Percentiles rank a stretch among this genome's conserved stretches.
Conservation (phyloP, 345 rosid species). For the Anastatica hierochuntica region DNA sequence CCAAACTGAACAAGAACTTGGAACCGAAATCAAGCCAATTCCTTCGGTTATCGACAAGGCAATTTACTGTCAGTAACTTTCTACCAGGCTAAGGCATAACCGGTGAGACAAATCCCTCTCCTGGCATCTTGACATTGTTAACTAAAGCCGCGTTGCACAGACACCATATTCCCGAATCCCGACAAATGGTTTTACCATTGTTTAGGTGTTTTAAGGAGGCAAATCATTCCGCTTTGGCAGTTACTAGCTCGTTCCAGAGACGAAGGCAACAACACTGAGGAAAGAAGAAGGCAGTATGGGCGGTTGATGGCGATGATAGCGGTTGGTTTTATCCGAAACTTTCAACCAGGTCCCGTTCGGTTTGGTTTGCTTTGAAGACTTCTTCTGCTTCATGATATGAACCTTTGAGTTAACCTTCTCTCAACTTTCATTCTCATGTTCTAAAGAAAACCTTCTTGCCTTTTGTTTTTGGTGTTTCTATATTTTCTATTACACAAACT, state of each 20-base stretch:
- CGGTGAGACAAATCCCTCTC: conserved; percentile 10
- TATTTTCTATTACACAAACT: too few species aligned
- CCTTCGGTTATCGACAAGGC: conserved; percentile 95
- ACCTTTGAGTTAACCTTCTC: background rate
- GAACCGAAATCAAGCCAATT: conserved; percentile 97
- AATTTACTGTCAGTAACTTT: conserved; percentile 71
- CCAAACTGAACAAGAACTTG: conserved; percentile 98
- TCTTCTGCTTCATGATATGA: conserved; percentile 8
- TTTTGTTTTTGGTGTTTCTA: too few species aligned
- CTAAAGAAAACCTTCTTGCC: too few species aligned
- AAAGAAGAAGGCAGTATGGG: conserved; percentile 5
- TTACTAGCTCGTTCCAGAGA: conserved; percentile 11
- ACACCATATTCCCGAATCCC: background rate
- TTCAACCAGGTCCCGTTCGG: too few species aligned
- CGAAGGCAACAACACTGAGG: conserved; percentile 16
- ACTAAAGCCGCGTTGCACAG: background rate
- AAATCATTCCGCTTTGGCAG: conserved; percentile 25
- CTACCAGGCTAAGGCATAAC: conserved; percentile 1
- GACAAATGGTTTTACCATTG: background rate
- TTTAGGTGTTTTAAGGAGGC: conserved; percentile 20
- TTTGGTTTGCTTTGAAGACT: conserved; percentile 6
- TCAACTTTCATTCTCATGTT: background rate
- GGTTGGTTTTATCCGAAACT: too few species aligned
- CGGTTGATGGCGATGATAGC: too few species aligned
- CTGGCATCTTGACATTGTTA: too few species aligned